Evolutionary conservation across 495 filamentous ascomycete genomes (phyloP), one percentile per base, ranked within the genome.

Genomic region (Hypoxylon trugodes): DNA sequence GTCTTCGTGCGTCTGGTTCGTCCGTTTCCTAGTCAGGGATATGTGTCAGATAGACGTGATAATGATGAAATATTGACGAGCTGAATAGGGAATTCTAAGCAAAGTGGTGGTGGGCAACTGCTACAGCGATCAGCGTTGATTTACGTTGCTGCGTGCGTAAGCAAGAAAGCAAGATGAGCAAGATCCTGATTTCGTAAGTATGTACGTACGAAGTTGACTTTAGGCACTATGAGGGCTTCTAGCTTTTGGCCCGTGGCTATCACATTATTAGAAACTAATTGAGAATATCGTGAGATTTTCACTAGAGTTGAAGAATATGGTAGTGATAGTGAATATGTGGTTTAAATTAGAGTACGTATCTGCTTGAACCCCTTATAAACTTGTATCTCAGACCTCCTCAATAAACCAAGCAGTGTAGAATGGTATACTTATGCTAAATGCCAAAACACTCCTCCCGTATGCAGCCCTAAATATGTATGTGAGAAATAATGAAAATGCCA

Each of bases 101-200:
- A n/a, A n/a, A n/a, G n/a, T 15, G 10, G 22, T 25, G 26, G 55
- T 40, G 36, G 37, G 33, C 0, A 36, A 40, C 18, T 36, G 32
- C 49, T 49, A 40, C 30, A 38, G n/a, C 37, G 49, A 60, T 66
- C 50, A 38, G 28, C 62, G 37, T 5, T 61, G 62, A 41, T 56
- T 41, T 54, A 30, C 37, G 54, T 59, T 49, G 54, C 54, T 50
- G 56, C 43, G 9, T 61, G 56, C 56, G 62, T 66, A 61, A 66
- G 62, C 56, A 51, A 60, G 42, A 50, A 61, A 66, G 62, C 56
- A 51, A 60, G 42, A 50, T 45, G 32, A 24, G 48, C 24, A 51
- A n/a, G 22, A 50, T 48, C 35, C 21, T 30, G 50, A 26, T 40
- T 51, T 38, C 38, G 12, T 38, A n/a, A n/a, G n/a, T n/a, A n/a